phyloP scores from a whole-genome alignment of 176 grass and related monocot genomes.

The Tillandsia leiboldiana region DNA sequence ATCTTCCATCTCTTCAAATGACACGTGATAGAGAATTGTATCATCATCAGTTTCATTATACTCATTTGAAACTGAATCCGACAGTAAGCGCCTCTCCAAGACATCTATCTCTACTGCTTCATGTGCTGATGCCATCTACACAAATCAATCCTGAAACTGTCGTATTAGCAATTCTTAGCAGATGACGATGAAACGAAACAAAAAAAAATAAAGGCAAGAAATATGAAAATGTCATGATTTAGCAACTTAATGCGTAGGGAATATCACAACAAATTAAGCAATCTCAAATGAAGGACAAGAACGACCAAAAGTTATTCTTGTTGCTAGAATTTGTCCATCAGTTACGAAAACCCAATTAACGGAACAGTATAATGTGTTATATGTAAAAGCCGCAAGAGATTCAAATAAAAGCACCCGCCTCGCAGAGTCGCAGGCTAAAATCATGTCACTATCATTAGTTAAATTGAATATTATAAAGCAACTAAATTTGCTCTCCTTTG shows the following conservation, averaged over 20 bases:
- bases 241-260: not conserved
- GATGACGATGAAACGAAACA: not conserved
- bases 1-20: slow-evolving; percentile 49
- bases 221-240: not conserved
- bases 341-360: no score
- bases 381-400: no score
- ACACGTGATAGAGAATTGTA: slow-evolving; percentile 39
- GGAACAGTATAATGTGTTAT: no score
- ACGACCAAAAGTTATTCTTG: no score
- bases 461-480: no score
- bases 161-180: not conserved
- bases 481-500: no score
- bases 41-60: slow-evolving; percentile 23
- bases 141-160: not conserved
- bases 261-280: no score
- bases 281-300: no score
- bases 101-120: slow-evolving; percentile 32
- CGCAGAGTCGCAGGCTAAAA: no score
- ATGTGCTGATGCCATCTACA: slow-evolving; percentile 43
- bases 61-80: slow-evolving; percentile 21
- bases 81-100: slow-evolving; percentile 43
- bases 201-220: not conserved
- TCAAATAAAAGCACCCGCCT: no score
- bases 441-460: no score
- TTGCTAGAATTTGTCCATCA: no score